Conservation (phyloP, 2,329 filamentous ascomycete species). For the Cercospora sp. region DNA sequence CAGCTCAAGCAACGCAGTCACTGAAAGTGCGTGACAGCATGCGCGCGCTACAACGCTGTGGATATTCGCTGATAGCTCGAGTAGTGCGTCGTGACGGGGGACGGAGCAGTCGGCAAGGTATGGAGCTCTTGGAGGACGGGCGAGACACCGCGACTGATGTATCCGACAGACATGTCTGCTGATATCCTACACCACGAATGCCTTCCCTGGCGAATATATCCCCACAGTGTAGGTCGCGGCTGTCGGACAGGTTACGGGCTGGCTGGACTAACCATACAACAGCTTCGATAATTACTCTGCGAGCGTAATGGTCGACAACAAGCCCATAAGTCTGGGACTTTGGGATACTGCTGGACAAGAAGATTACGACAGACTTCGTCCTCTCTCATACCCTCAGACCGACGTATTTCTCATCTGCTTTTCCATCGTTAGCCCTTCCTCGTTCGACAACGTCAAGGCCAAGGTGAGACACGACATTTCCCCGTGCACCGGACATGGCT, state of each 20-base stretch:
- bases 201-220: slow-evolving; percentile 99
- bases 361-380: slow-evolving; percentile 93
- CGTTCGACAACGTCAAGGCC: slow-evolving; percentile 97
- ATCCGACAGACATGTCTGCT: slow-evolving; percentile 83
- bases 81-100: slow-evolving; percentile 90
- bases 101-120: slow-evolving; percentile 99
- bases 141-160: slow-evolving; percentile 31
- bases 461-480: slow-evolving; percentile 63
- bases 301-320: slow-evolving; percentile 98
- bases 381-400: slow-evolving; percentile 95
- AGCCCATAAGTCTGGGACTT: slow-evolving; percentile 91
- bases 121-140: slow-evolving; percentile 36
- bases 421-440: slow-evolving; percentile 95
- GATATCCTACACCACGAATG: slow-evolving; percentile 99
- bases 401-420: slow-evolving; percentile 99
- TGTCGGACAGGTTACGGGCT: slow-evolving; percentile 38
- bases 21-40: slow-evolving; percentile 67
- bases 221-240: slow-evolving; percentile 77
- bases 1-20: slow-evolving; percentile 71
- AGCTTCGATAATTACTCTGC: slow-evolving; percentile 99
- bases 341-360: slow-evolving; percentile 99
- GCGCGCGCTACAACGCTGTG: not conserved
- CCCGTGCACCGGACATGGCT: slow-evolving; percentile 9
- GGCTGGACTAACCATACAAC: slow-evolving; percentile 15
- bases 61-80: slow-evolving; percentile 20